Evolutionary conservation across 306 rosid genomes (phyloP).

Genomic region (Prunus kanzakura): DNA sequence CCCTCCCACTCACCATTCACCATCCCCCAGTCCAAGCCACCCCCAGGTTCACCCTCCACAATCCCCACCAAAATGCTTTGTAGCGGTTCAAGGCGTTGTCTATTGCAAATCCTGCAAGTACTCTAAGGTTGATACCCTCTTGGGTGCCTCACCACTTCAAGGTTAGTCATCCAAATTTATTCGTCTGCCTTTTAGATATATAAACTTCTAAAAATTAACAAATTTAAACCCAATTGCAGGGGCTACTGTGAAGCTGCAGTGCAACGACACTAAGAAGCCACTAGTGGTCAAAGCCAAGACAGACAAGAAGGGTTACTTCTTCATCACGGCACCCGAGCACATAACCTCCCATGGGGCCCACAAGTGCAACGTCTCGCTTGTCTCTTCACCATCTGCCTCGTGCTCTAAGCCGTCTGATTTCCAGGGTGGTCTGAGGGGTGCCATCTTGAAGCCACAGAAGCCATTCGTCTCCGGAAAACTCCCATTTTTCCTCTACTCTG

Average conservation of each 20-base stretch:
- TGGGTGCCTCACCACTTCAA: conserved; percentile 34
- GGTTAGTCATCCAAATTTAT: background rate
- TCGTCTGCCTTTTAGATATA: background rate
- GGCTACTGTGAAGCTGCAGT: conserved; percentile 56
- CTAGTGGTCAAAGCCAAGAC: conserved; percentile 25
- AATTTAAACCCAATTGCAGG: background rate
- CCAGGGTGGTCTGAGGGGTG: conserved; percentile 52
- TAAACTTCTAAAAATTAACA: too few species aligned
- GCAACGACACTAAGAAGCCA: conserved; percentile 58
- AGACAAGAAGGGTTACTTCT: conserved; percentile 75
- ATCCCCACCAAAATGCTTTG: conserved; percentile 37
- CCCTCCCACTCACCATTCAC: background rate
- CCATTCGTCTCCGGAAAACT: conserved; percentile 28
- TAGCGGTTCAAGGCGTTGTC: conserved; percentile 76
- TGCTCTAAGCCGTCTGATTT: conserved; percentile 46
- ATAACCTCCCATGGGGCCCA: conserved; percentile 60
- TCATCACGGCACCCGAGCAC: conserved; percentile 46
- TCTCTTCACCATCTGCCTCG: conserved; percentile 36
- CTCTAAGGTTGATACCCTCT: conserved; percentile 51
- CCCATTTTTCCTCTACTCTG: conserved; percentile 49
- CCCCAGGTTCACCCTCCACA: too few species aligned
- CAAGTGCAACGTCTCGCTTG: conserved; percentile 52
- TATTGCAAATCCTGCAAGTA: conserved; percentile 71
- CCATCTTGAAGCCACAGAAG: conserved; percentile 46
- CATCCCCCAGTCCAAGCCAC: too few species aligned